Conservation (phyloP, 1,139 yeast genomes). For the Pichia sp. region DNA sequence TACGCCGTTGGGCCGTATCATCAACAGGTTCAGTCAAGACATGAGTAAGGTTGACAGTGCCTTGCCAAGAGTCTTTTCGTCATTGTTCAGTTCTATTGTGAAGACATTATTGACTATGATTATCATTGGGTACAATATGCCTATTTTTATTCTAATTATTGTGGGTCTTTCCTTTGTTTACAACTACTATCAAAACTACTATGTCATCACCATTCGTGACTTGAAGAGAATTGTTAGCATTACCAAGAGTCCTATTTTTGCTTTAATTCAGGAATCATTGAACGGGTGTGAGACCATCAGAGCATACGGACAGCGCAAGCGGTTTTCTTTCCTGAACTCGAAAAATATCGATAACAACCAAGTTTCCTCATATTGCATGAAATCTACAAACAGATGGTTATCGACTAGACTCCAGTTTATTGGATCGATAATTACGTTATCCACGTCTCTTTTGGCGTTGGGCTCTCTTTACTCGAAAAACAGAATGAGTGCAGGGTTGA, state of each 20-base stretch:
- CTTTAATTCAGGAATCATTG: conserved; percentile 59
- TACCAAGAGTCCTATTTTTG: conserved; percentile 57
- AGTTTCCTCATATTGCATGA: conserved; percentile 60
- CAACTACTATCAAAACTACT: conserved; percentile 49
- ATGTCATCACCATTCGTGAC: conserved; percentile 52
- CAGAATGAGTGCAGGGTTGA: conserved; percentile 59
- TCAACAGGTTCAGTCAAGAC: conserved; percentile 67
- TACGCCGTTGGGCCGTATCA: conserved; percentile 72
- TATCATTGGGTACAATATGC: conserved; percentile 50
- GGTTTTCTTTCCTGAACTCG: conserved; percentile 45
- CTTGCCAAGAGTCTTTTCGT: conserved; percentile 44
- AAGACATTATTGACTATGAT: conserved; percentile 46
- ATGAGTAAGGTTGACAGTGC: conserved; percentile 56
- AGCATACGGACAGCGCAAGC: conserved; percentile 47
- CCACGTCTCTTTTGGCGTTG: conserved; percentile 56
- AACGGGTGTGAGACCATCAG: conserved; percentile 57
- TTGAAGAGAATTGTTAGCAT: conserved; percentile 50
- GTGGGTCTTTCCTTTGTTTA: conserved; percentile 41
- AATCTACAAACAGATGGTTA: conserved; percentile 69
- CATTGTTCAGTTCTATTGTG: conserved; percentile 41
- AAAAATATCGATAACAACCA: conserved; percentile 42
- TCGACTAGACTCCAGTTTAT: conserved; percentile 63
- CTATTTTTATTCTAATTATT: conserved; percentile 44
- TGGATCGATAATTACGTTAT: conserved; percentile 59
- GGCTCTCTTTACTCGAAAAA: conserved; percentile 41